Base-by-base conservation (phyloP, 805 yeast genomes). In the Wickerhamiella slavikovae region DNA sequence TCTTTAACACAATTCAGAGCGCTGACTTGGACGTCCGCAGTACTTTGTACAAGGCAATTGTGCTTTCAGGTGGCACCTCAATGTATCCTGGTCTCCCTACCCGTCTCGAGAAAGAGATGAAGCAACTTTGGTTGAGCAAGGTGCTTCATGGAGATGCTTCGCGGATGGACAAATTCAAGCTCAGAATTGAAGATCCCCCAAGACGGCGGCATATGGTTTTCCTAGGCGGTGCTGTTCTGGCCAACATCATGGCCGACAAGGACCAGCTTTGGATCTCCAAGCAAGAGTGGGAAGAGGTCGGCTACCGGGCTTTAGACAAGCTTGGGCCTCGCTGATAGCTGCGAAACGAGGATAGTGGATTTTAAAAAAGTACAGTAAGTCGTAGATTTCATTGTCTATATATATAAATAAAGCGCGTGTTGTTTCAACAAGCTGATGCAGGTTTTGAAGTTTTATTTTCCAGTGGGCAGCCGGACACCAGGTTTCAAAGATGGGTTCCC, bases 21-120 rank as follows among this genome's bases (percentile, higher is more conserved):
- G 94, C 96, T 25, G 96, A 89, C 48, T 75, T 89, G 29, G 98
- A 89, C 50, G 68, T 89, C 30, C 71, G 95, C 55, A 64, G 92
- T 5, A 66, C 93, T 1, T 62, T 89, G 35, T 89, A 68, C 58
- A 78, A 75, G 47, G 92, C 94, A 2, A 77, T 89, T 50, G 96
- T 89, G 17, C 64, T 89, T 26, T 78, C 93, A 4, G 98, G 98
- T 50, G 98, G 98, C 34, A 83, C 96, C 1, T 76, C 93, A 29
- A 89, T 89, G 98, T 89, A 89, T 49, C 96, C 98, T 2, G 98
- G 98, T 18, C 66, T 89, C 42, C 98, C 98, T 13, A 76, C 93
- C 9, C 66, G 98, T 46, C 60, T 89, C 41, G 96, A 89, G 53
- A 85, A 79, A 52, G 98, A 89, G 53, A 64, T 89, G 54, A 89